A percentile compares a stretch with the other conserved stretches of the same genome.
Evolutionary conservation across 2,329 filamentous ascomycete genomes (phyloP).

Genomic region (Cercospora janseana): DNA sequence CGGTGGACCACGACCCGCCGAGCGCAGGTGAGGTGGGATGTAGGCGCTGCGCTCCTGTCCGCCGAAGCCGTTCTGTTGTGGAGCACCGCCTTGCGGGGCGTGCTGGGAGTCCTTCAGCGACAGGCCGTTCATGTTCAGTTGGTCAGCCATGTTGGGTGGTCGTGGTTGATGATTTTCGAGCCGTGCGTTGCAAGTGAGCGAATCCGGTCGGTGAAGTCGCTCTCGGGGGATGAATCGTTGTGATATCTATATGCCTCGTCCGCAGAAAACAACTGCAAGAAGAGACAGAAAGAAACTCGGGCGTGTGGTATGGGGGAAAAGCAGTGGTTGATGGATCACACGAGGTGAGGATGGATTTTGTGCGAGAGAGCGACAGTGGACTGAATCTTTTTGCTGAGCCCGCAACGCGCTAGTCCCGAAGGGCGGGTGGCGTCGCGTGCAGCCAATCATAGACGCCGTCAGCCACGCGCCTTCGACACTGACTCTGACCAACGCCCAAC

Average conservation of each 20-base stretch:
- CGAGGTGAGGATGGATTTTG: constrained; percentile 5
- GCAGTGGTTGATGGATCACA: constrained; percentile 8
- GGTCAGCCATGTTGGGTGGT: constrained; percentile 64
- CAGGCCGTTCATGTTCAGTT: constrained; percentile 78
- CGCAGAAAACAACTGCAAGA: constrained; percentile 25
- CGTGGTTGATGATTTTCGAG: constrained; percentile 13
- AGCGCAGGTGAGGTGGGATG: constrained; percentile 81
- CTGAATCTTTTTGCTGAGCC: constrained; percentile 3
- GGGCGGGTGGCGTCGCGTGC: not conserved
- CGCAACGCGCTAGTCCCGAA: not conserved
- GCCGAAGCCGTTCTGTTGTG: constrained; percentile 47
- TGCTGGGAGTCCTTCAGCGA: constrained; percentile 67
- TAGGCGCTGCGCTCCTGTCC: constrained; percentile 64
- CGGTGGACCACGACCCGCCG: constrained; percentile 38
- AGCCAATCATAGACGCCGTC: not conserved
- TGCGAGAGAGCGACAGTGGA: not conserved
- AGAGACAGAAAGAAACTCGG: constrained; percentile 22
- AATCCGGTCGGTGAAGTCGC: constrained; percentile 30
- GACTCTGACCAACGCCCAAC: not conserved
- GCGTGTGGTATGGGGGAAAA: constrained; percentile 7
- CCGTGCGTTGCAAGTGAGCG: constrained; percentile 28
- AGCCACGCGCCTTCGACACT: not conserved
- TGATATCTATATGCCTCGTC: constrained; percentile 19
- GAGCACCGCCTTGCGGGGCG: constrained; percentile 43
- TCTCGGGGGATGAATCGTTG: constrained; percentile 9